These are phyloP conservation scores for Thalassiosira oceanica DNA, from an alignment of 352 stramenopile species.

Conservation along the genomic window DNA sequence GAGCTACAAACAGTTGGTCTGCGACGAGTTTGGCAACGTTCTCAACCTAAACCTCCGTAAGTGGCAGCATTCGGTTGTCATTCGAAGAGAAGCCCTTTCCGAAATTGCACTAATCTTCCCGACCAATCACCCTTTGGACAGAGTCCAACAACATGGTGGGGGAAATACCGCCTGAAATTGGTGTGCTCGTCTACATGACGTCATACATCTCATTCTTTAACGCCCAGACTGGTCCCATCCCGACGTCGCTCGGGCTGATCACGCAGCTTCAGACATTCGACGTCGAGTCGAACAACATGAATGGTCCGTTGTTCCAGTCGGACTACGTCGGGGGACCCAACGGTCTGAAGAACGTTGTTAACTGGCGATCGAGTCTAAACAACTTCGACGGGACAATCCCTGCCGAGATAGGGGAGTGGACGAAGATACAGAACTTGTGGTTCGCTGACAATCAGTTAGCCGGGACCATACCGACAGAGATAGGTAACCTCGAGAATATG, in stretches of 20 bases:
- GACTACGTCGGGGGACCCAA: constrained; percentile 39
- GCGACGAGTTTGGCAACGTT: constrained; percentile 56
- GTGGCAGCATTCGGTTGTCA: no score
- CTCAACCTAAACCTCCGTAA: constrained; percentile 54
- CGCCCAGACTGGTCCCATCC: constrained; percentile 35
- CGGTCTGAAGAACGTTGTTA: constrained; percentile 38
- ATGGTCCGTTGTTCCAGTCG: constrained; percentile 43
- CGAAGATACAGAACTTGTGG: constrained; percentile 53
- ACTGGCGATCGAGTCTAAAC: constrained; percentile 59
- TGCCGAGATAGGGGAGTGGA: constrained; percentile 63
- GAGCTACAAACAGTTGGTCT: constrained; percentile 42
- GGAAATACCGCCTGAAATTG: constrained; percentile 43
- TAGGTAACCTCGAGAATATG: constrained; percentile 55
- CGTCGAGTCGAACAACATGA: constrained; percentile 51
- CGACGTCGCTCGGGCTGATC: constrained; percentile 39
- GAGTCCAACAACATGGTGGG: constrained; percentile 56
- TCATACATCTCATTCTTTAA: constrained; percentile 56
- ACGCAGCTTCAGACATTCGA: constrained; percentile 47
- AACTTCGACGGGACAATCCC: constrained; percentile 63
- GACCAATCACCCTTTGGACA: constrained; percentile 11
- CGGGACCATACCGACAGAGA: constrained; percentile 44
- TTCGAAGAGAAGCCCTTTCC: no score
- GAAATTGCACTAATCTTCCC: no score
- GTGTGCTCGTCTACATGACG: constrained; percentile 37
- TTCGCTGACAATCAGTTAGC: constrained; percentile 52